phyloP scores from a whole-genome alignment of 768 basidiomycete genomes.

The Rhizopogon rudus region DNA sequence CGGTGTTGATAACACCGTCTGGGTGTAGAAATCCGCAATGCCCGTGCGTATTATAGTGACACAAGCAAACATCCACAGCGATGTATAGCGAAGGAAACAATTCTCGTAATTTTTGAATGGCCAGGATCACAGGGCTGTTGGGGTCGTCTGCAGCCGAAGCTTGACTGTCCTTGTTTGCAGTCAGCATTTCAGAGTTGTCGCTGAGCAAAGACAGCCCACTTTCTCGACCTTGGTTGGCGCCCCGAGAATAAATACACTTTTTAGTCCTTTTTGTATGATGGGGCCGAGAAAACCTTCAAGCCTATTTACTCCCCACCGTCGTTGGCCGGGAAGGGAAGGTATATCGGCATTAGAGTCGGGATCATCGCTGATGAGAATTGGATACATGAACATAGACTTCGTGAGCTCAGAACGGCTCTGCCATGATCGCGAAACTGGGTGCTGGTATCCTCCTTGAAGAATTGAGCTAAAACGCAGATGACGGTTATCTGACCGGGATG shows the following conservation, averaged over 20 bases:
- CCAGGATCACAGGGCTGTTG: slow-evolving; percentile 87
- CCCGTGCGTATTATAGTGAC: slow-evolving; percentile 97
- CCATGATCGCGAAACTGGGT: slow-evolving; percentile 87
- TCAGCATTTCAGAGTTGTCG: too few relatives aligned
- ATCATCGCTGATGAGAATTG: slow-evolving; percentile 97
- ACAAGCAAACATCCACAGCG: slow-evolving; percentile 93
- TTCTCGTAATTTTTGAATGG: slow-evolving; percentile 69
- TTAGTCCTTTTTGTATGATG: slow-evolving; percentile 76
- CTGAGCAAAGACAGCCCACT: too few relatives aligned
- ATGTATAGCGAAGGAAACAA: slow-evolving; percentile 85
- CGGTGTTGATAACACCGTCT: slow-evolving; percentile 75
- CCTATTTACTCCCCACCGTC: slow-evolving; percentile 90
- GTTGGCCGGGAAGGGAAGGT: slow-evolving; percentile 75
- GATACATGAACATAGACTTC: slow-evolving; percentile 98
- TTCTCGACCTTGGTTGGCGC: too few relatives aligned
- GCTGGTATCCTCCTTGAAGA: slow-evolving; percentile 92
- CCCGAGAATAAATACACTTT: slow-evolving; percentile 48
- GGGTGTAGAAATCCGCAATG: slow-evolving; percentile 81
- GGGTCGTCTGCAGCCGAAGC: slow-evolving; percentile 90
- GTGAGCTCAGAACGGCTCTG: slow-evolving; percentile 77
- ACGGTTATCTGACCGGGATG: too few relatives aligned
- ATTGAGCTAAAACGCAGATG: slow-evolving; percentile 48
- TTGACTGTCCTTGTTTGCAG: slow-evolving; percentile 52
- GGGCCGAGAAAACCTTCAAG: slow-evolving; percentile 85
- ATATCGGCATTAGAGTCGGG: slow-evolving; percentile 81